Base-by-base conservation (phyloP, 371 early-diverging fungal species). In the Mortierella sp. region DNA sequence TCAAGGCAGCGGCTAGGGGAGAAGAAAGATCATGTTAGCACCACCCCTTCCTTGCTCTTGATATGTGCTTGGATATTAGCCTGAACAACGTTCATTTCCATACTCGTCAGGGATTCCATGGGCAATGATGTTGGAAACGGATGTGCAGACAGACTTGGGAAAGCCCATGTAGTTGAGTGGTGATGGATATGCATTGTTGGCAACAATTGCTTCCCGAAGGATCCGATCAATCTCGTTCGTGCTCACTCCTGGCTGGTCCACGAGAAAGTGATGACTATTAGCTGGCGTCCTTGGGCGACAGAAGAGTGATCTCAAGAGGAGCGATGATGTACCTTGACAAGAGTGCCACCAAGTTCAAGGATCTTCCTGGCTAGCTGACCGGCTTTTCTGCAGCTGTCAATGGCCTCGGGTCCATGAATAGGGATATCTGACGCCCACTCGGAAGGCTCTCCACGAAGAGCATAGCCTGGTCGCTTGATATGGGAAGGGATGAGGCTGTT, bases 61-160 rank as follows among this genome's bases (percentile, higher is more conserved):
- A n/a, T n/a, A n/a, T n/a, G n/a, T n/a, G n/a, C n/a, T n/a, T n/a
- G n/a, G n/a, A n/a, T n/a, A n/a, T n/a, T n/a, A n/a, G n/a, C n/a
- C n/a, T n/a, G n/a, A n/a, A n/a, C 10, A 16, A 43, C 44, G 19
- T 24, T 12, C 3, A 6, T 22, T 6, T 19, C 21, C 48, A 22
- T 79, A 86, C 85, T 83, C 79, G 67, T 96, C 96, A 3, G 96
- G 96, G 57, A 96, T 95, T 0, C 96, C 96, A 73, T 96, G 96
- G 12, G 93, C 92, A 48, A 96, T 89, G 16, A 96, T 88, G 68
- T 96, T 95, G 70, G 95, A 95, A 22, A 96, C 82, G 14, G 92
- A 89, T 0, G 89, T 91, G 58, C 92, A 93, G 2, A 93, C 82
- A 51, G 93, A 92, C 65, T 92, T 93, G 9, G 96, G 96, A 64